Evolutionary conservation across 179 eudicot genomes (phyloP).

Genomic region (Camellia oleifera): DNA sequence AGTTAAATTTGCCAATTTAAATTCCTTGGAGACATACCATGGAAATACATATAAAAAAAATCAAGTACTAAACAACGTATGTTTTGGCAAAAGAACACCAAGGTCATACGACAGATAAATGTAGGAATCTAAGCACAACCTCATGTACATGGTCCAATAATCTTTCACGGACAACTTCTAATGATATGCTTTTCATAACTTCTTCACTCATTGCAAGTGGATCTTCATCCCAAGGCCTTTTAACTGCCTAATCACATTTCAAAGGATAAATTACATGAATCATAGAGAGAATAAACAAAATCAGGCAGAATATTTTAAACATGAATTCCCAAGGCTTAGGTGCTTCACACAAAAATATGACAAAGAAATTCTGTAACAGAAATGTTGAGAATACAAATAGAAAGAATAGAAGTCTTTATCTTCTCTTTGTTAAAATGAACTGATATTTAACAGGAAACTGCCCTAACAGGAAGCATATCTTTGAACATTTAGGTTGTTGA

Average conservation of each 20-base stretch:
- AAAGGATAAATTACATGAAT: neutral
- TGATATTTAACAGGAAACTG: neutral
- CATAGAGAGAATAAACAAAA: neutral
- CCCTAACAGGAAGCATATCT: neutral
- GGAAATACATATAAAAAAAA: neutral
- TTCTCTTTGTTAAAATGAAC: constrained; percentile 4
- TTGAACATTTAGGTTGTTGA: neutral
- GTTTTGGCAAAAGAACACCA: neutral
- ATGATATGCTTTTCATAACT: constrained; percentile 88
- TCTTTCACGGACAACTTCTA: constrained; percentile 91
- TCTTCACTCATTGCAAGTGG: constrained; percentile 84
- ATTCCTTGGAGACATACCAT: neutral
- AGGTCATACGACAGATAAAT: neutral
- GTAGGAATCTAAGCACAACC: constrained; percentile 34
- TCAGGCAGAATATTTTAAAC: neutral
- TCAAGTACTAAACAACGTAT: neutral
- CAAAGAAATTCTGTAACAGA: neutral
- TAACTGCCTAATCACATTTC: constrained; percentile 52
- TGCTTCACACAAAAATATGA: neutral
- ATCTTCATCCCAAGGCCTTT: constrained; percentile 98
- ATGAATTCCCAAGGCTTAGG: neutral
- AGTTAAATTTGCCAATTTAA: neutral
- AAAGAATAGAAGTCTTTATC: neutral
- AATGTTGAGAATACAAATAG: neutral
- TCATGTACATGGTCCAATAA: constrained; percentile 87